phyloP scores from a whole-genome alignment of 176 grass and related monocot genomes.

The Hordeum marinum region DNA sequence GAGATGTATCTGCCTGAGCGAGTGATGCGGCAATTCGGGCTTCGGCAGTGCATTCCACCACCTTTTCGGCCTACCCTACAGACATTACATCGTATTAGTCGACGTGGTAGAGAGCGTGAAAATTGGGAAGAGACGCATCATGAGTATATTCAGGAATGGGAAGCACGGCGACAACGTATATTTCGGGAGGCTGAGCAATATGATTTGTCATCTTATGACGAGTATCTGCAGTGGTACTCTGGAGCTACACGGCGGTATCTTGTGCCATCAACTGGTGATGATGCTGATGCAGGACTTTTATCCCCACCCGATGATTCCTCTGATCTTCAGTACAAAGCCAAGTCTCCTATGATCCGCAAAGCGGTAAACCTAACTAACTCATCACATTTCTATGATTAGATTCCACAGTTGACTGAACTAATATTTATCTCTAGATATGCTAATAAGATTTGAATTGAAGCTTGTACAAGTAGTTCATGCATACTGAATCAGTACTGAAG shows the following conservation, averaged over 20 bases:
- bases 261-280: constrained; percentile 32
- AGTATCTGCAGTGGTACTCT: constrained; percentile 57
- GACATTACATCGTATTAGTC: constrained; percentile 53
- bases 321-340: constrained; percentile 31
- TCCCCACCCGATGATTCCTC: constrained; percentile 14
- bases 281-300: constrained; percentile 38
- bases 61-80: constrained; percentile 55
- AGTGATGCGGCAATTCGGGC: constrained; percentile 60
- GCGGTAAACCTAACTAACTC: constrained; percentile 34
- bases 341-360: constrained; percentile 53
- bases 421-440: constrained; percentile 2
- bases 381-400: background rate
- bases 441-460: constrained; percentile 14
- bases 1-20: constrained; percentile 68
- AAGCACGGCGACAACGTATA: constrained; percentile 46
- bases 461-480: background rate
- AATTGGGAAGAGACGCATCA: constrained; percentile 50
- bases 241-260: constrained; percentile 53
- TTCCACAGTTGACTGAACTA: background rate
- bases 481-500: constrained; percentile 5
- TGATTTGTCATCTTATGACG: constrained; percentile 58
- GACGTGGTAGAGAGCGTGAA: constrained; percentile 46
- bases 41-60: constrained; percentile 52
- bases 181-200: constrained; percentile 47
- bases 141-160: constrained; percentile 60